Conservation (phyloP, 2,329 filamentous ascomycete species). For the Eurotiales sp. region DNA sequence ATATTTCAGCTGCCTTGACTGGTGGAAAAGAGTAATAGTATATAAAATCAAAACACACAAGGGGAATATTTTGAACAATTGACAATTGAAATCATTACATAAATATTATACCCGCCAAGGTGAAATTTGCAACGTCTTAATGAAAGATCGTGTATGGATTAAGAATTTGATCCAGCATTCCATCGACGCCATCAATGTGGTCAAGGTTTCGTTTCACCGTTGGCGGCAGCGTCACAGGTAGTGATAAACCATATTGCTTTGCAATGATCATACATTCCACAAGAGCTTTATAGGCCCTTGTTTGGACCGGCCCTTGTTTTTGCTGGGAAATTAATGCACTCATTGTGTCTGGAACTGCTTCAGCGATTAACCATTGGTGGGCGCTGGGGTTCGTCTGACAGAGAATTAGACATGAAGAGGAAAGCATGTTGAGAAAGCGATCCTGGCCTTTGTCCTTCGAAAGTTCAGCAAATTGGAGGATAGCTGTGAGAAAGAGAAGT, state of each 20-base stretch:
- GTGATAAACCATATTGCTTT: neutral
- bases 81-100: too few relatives aligned
- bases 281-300: neutral
- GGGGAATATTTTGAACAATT: too few relatives aligned
- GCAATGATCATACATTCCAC: neutral
- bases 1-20: too few relatives aligned
- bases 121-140: too few relatives aligned
- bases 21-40: too few relatives aligned
- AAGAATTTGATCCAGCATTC: neutral
- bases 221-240: neutral
- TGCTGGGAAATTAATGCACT: neutral
- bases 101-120: too few relatives aligned
- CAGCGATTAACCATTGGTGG: neutral
- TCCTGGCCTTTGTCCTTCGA: neutral
- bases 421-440: neutral
- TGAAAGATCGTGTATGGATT: too few relatives aligned
- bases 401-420: neutral
- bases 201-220: neutral
- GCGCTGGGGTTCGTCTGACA: neutral
- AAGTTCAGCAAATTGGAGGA: neutral
- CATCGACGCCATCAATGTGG: neutral
- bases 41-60: too few relatives aligned
- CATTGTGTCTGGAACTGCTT: neutral
- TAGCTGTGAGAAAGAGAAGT: neutral
- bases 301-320: neutral